phyloP scores from a whole-genome alignment of 345 rosid genomes.

The Odontarrhena argentea region DNA sequence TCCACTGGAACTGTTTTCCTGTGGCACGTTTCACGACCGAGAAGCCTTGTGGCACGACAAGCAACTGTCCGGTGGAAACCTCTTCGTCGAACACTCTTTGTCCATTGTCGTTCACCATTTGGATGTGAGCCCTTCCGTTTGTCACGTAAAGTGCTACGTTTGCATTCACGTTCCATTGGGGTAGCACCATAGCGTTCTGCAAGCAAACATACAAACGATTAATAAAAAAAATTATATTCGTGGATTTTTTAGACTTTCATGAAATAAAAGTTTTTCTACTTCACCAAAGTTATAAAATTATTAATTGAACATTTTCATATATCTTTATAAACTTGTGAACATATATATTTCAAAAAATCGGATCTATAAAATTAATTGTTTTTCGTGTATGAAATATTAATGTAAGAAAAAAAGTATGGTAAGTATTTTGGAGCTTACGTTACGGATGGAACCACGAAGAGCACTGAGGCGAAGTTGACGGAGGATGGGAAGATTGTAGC shows the following conservation, averaged over 20 bases:
- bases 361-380: no score
- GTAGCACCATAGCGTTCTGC: slow-evolving; percentile 45
- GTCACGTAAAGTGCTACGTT: slow-evolving; percentile 61
- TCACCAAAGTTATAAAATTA: no score
- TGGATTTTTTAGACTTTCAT: neutral
- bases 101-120: slow-evolving; percentile 68
- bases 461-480: slow-evolving; percentile 53
- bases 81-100: slow-evolving; percentile 55
- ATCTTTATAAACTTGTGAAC: no score
- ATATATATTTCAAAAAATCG: no score
- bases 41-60: slow-evolving; percentile 66
- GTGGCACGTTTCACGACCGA: slow-evolving; percentile 53
- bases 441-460: slow-evolving; percentile 46
- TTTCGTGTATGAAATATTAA: no score
- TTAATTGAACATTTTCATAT: no score
- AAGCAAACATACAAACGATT: neutral
- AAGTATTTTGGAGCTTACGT: slow-evolving; percentile 17
- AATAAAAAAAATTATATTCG: neutral
- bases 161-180: slow-evolving; percentile 67
- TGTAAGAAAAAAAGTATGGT: neutral
- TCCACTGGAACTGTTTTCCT: slow-evolving; percentile 55
- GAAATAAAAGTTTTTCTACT: no score
- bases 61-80: slow-evolving; percentile 52
- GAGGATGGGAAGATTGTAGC: slow-evolving; percentile 61
- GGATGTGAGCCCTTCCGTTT: slow-evolving; percentile 53